Evolutionary conservation across 495 filamentous ascomycete species (phyloP).

Genomic region (Bacidia rubella): DNA sequence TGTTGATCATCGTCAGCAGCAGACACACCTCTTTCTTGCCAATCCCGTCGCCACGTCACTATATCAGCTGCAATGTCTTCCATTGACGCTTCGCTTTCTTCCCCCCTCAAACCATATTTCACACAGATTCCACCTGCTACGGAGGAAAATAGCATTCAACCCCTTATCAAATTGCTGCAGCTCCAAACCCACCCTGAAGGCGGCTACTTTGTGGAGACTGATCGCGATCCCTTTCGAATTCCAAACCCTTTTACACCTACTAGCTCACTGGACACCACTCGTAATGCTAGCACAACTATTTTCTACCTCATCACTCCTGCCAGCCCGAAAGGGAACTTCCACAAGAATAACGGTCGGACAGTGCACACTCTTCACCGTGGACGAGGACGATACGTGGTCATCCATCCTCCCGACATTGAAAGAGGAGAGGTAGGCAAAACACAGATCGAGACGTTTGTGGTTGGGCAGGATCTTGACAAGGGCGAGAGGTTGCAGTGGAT

Average conservation of each 20-base stretch:
- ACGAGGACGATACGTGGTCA: conserved; percentile 45
- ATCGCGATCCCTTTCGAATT: conserved; percentile 37
- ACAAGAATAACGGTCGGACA: conserved; percentile 44
- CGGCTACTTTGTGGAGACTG: conserved; percentile 51
- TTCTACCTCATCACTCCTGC: conserved; percentile 48
- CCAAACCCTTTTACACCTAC: conserved; percentile 34
- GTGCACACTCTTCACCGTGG: conserved; percentile 49
- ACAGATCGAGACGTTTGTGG: conserved; percentile 46
- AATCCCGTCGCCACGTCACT: no score
- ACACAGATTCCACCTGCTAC: conserved; percentile 23
- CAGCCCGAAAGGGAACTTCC: conserved; percentile 42
- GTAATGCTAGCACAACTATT: conserved; percentile 40
- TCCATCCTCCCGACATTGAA: conserved; percentile 34
- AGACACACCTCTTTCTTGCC: no score
- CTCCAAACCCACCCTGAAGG: conserved; percentile 46
- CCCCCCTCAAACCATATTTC: conserved; percentile 10
- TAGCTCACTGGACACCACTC: conserved; percentile 22
- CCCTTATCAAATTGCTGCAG: conserved; percentile 31
- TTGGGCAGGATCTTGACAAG: conserved; percentile 38
- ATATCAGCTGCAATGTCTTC: no score
- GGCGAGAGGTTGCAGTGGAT: conserved; percentile 56
- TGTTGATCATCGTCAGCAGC: no score
- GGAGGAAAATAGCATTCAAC: conserved; percentile 13
- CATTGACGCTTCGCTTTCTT: not conserved
- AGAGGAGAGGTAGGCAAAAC: conserved; percentile 24